Base-by-base conservation (phyloP, 441 rosid species). In the Erysimum pusillum region DNA sequence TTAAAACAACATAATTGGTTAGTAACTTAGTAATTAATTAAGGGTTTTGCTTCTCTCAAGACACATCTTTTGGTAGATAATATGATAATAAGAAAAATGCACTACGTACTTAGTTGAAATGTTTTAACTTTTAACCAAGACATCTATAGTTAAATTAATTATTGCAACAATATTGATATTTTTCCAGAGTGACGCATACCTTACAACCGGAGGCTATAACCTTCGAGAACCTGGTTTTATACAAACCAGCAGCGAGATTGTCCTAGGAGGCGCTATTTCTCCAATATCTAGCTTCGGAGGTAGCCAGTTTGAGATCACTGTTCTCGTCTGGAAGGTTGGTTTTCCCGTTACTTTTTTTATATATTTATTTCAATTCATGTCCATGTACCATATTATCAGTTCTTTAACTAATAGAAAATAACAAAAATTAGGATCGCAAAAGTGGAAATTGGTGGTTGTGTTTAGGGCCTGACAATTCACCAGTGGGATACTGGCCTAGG, bases 21-120 rank as follows among this genome's bases (percentile, higher is more conserved):
- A 0, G 4, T 25, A 22, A 22, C 25, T 22, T 22, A 22, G 25
- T 22, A 22, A 22, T 22, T 22, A 22, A 22, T 8, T 46, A 49
- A 51, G 1, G 57, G 4, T 51, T 51, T 52, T 52, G n/a, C 11
- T 22, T 52, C 9, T 52, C n/a, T 11, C 34, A 52, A 52, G 4
- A 51, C 57, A 52, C 7, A 52, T 52, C 32, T 52, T 52, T 52
- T 51, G 34, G 32, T 52, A 22, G 58, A 52, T 52, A 10, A 51
- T 10, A 51, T 5, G 58, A 52, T 52, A 18, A 18, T 20, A 20
- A 51, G 32, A 22, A 51, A 51, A 51, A 20, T 51, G 57, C 7
- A 22, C 25, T 22, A 22, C 25, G 25, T 22, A 22, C 25, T 22
- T 22, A 22, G 25, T 22, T 22, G 25, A 22, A 22, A 22, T 22